These are phyloP conservation scores for Tephrocybe sp. DNA, from an alignment of 768 basidiomycete species.

Conservation along the genomic window DNA sequence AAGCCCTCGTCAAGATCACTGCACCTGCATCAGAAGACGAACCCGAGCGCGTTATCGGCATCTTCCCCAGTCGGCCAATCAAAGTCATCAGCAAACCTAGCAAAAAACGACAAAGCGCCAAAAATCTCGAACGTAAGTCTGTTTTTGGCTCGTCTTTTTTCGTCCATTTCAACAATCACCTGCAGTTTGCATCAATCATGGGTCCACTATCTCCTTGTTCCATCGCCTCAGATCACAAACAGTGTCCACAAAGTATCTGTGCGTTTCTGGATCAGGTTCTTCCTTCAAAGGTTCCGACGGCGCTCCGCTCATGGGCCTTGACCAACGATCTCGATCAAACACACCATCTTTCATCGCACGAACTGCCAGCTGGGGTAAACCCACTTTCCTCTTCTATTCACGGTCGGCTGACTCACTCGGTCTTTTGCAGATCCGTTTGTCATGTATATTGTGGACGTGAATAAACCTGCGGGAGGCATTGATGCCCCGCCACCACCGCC, in stretches of 20 bases:
- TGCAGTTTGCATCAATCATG: conserved; percentile 92
- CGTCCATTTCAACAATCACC: conserved; percentile 9
- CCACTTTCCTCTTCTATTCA: neutral
- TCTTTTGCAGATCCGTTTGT: conserved; percentile 77
- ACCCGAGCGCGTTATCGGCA: conserved; percentile 80
- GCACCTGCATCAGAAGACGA: conserved; percentile 80
- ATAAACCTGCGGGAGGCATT: conserved; percentile 75
- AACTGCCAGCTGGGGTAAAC: conserved; percentile 86
- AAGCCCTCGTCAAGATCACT: conserved; percentile 87
- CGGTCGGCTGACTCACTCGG: conserved; percentile 7
- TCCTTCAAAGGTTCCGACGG: conserved; percentile 95
- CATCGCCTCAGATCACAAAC: conserved; percentile 95
- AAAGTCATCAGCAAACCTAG: conserved; percentile 98
- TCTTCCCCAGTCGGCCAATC: conserved; percentile 92
- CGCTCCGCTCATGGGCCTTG: conserved; percentile 77
- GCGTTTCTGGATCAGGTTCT: conserved; percentile 90
- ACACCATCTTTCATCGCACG: conserved; percentile 88
- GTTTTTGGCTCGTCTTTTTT: conserved; percentile 12
- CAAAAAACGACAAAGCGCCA: conserved; percentile 93
- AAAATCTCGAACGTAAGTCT: conserved; percentile 85
- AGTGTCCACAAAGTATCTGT: conserved; percentile 93
- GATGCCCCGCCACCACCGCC: conserved; percentile 80
- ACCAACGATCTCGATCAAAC: conserved; percentile 65
- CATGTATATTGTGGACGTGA: conserved; percentile 96
- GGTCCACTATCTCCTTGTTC: conserved; percentile 92